Percentiles rank a stretch among this genome's conserved stretches.
Conservation (phyloP, 345 rosid genomes). For the Brassica nigra region DNA sequence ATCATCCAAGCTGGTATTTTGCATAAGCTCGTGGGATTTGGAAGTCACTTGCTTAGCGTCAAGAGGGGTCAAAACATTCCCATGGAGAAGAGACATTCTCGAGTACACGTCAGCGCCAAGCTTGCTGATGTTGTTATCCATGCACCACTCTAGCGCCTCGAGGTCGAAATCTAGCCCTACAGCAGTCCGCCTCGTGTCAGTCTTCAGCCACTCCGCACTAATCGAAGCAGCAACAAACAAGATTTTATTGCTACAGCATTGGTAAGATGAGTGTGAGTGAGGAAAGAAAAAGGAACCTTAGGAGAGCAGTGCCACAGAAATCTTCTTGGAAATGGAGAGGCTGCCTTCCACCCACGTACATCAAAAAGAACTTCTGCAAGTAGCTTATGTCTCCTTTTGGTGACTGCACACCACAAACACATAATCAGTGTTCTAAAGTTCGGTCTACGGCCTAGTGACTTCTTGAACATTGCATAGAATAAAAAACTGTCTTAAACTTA, state of each 20-base stretch:
- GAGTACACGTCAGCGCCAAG: constrained; percentile 66
- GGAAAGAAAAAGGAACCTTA: constrained; percentile 49
- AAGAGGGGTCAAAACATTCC: constrained; percentile 74
- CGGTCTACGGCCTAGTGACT: background rate
- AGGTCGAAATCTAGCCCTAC: constrained; percentile 85
- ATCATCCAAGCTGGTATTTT: constrained; percentile 49
- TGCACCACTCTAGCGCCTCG: constrained; percentile 82
- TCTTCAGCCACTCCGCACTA: constrained; percentile 84
- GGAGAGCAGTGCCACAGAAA: constrained; percentile 95
- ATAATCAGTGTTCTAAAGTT: background rate
- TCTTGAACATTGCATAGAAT: too few species aligned
- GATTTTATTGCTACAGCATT: background rate
- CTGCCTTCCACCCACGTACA: constrained; percentile 78
- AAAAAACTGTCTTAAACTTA: too few species aligned
- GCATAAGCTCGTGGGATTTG: constrained; percentile 51
- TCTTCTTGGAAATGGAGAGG: constrained; percentile 94
- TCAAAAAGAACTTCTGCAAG: constrained; percentile 79
- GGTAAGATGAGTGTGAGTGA: background rate
- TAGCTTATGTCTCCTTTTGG: constrained; percentile 95
- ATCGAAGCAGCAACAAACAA: background rate
- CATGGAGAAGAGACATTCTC: constrained; percentile 80
- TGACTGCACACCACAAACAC: constrained; percentile 51
- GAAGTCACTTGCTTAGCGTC: constrained; percentile 63
- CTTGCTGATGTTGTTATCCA: constrained; percentile 70
- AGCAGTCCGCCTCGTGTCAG: constrained; percentile 81